Evolutionary conservation across 441 rosid species (phyloP), one percentile per base, ranked within the genome.

Genomic region (Gossypium armourianum): DNA sequence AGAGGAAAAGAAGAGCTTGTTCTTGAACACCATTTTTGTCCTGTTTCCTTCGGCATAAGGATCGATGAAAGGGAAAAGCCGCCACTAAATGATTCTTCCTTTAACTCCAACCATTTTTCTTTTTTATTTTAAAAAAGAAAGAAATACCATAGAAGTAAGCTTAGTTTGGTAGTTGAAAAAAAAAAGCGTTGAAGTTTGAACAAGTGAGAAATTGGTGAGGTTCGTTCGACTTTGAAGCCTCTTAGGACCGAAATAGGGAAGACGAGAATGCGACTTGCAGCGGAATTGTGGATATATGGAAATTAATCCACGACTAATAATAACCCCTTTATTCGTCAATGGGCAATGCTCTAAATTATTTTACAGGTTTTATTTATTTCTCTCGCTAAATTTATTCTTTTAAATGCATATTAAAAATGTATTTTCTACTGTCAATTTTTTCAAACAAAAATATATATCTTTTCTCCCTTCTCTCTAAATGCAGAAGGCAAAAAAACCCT

Each of bases 1-100:
- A 0, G 96, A 91, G 0, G 93, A 89, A 78, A 94, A 94, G 85
- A 94, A 94, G 15, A 87, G 87, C 72, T 89, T 91, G 84, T 89
- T 93, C 83, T 89, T 94, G 86, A 94, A 94, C 19, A 93, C 97
- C 98, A 91, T 70, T 40, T 32, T 29, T 4, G n/a, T 21, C 49
- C 16, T 2, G n/a, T 10, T 1, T 12, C 32, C 36, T 54, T 45
- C 6, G 71, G 58, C 62, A 49, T 26, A 55, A 63, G 68, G 54
- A 43, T 43, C 17, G 10, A 12, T 20, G 10, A 20, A 63, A 19
- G 10, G 24, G 10, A 19, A 54, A 12, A n/a, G 21, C 40, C 56
- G 20, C 56, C 36, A 1, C 56, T 65, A 65, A 47, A 47, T 21
- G 20, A 47, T 21, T 6, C 57, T 17, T 20, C 29, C 29, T 6